These are phyloP conservation scores for Melastoma candidum DNA, from an alignment of 441 rosid genomes.

Conservation along the genomic window DNA sequence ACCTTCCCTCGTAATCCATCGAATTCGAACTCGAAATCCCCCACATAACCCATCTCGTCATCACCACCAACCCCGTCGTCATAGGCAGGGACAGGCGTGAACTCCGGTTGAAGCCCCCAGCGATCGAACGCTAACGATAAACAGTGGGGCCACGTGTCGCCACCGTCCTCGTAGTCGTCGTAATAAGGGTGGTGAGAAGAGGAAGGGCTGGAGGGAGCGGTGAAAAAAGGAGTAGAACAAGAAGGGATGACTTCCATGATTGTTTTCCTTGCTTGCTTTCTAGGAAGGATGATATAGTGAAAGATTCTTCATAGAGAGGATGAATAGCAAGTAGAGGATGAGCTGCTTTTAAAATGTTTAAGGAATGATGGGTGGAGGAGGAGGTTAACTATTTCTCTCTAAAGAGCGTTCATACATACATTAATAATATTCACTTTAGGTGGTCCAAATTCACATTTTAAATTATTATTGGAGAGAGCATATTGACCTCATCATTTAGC, in stretches of 20 bases:
- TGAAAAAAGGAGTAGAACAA: slow-evolving; percentile 13
- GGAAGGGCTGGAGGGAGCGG: slow-evolving; percentile 17
- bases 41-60: not conserved
- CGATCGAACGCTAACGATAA: not conserved
- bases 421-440: too few species aligned
- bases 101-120: slow-evolving; percentile 2
- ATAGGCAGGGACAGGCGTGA: not conserved
- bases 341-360: too few species aligned
- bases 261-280: too few species aligned
- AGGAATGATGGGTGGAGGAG: too few species aligned
- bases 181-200: slow-evolving; percentile 1
- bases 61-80: not conserved
- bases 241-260: not conserved
- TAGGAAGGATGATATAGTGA: too few species aligned
- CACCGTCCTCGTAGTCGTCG: not conserved
- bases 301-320: too few species aligned
- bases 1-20: not conserved
- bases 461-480: too few species aligned
- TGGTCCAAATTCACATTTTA: too few species aligned
- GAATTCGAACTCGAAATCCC: slow-evolving; percentile 12
- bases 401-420: too few species aligned
- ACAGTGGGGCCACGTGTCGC: not conserved
- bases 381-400: too few species aligned
- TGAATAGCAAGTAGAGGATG: too few species aligned
- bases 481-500: too few species aligned